Evolutionary conservation across 176 grass and related monocot genomes (phyloP).

Genomic region (Triticum urartu): DNA sequence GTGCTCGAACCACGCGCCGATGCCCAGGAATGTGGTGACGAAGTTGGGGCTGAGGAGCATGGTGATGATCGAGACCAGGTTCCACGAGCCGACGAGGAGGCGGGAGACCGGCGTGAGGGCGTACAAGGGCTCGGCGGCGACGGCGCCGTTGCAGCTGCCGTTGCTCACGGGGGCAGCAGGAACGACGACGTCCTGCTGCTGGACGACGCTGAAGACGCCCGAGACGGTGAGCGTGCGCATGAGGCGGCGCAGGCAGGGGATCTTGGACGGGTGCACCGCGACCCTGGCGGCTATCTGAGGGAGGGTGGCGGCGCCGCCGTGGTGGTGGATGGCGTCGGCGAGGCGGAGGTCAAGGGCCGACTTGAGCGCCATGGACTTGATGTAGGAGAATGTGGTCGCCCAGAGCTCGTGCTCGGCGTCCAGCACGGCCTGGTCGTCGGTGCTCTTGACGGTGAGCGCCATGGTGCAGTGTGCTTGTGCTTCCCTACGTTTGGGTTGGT

Average conservation of each 20-base stretch:
- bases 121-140: not conserved
- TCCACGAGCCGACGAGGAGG: not conserved
- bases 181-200: not conserved
- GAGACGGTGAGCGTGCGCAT: constrained; percentile 25
- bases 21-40: not conserved
- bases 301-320: constrained; percentile 13
- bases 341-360: not conserved
- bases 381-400: not conserved
- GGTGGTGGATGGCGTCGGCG: constrained; percentile 18
- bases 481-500: not conserved
- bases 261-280: constrained; percentile 1
- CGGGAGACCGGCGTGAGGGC: constrained; percentile 7
- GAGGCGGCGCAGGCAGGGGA: constrained; percentile 16
- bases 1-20: constrained; percentile 24
- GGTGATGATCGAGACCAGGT: not conserved
- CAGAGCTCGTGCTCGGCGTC: not conserved
- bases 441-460: not conserved
- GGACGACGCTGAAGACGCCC: not conserved
- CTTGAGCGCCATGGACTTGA: constrained; percentile 30
- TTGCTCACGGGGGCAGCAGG: not conserved
- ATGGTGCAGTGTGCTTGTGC: not conserved
- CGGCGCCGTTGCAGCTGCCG: not conserved
- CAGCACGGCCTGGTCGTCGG: not conserved
- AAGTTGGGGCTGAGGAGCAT: not conserved
- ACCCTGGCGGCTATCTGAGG: not conserved